Conservation (phyloP, 2,329 filamentous ascomycete genomes). For the Madurella fahalii region DNA sequence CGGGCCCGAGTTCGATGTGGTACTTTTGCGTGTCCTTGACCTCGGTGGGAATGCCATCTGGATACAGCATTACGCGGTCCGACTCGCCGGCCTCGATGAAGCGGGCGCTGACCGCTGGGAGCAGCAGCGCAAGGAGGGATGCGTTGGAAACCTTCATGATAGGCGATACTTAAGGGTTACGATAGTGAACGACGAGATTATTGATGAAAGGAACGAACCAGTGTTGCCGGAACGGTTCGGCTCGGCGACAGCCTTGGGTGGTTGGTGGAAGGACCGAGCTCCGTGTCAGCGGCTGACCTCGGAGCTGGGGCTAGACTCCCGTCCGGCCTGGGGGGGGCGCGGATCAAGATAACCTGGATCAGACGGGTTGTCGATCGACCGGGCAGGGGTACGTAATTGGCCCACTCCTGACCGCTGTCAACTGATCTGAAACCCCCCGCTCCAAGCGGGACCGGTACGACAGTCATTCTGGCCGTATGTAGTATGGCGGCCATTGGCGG, state of each 20-base stretch:
- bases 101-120: slow-evolving; percentile 52
- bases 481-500: too few species aligned
- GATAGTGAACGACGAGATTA: neutral
- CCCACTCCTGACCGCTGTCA: neutral
- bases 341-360: too few species aligned
- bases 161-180: neutral
- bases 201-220: neutral
- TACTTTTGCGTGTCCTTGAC: slow-evolving; percentile 48
- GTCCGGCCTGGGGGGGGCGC: too few species aligned
- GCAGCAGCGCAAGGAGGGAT: slow-evolving; percentile 51
- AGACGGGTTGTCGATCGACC: neutral
- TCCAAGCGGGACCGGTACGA: neutral
- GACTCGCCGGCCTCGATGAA: slow-evolving; percentile 52
- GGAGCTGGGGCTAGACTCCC: neutral
- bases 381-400: neutral
- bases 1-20: slow-evolving; percentile 80
- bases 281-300: neutral
- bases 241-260: neutral
- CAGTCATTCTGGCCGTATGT: too few species aligned
- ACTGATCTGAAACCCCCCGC: neutral
- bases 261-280: neutral
- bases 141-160: slow-evolving; percentile 52
- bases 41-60: slow-evolving; percentile 35
- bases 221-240: neutral
- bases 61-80: slow-evolving; percentile 47